phyloP scores from a whole-genome alignment of 805 yeast genomes.

The Scheffersomyces ergatensis region DNA sequence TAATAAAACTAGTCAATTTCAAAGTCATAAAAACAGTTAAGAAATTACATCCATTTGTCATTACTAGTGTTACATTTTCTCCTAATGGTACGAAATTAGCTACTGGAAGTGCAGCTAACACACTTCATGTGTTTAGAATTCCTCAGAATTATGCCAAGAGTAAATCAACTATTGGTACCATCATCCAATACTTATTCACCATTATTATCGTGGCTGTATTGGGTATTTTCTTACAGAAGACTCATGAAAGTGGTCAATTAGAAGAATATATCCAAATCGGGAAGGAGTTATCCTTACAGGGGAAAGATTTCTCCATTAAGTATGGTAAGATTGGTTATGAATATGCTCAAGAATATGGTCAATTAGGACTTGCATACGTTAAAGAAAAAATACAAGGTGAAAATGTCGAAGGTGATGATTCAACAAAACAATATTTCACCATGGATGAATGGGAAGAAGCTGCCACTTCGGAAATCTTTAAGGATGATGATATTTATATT shows the following conservation, averaged over 20 bases:
- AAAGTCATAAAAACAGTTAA: conserved; percentile 48
- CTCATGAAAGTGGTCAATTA: conserved; percentile 34
- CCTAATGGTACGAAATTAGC: conserved; percentile 67
- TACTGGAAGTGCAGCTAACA: conserved; percentile 73
- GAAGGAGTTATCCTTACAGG: conserved; percentile 9
- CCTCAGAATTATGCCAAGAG: conserved; percentile 50
- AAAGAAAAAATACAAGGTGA: conserved; percentile 26
- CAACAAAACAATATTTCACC: conserved; percentile 18
- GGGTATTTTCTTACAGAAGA: conserved; percentile 32
- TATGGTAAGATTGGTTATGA: conserved; percentile 22
- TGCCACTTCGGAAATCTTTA: not conserved
- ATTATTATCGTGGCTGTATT: conserved; percentile 27
- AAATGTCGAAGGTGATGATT: conserved; percentile 19
- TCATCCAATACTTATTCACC: conserved; percentile 33
- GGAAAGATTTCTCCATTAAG: conserved; percentile 19
- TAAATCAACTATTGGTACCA: conserved; percentile 32
- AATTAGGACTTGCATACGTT: conserved; percentile 18
- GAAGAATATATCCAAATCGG: conserved; percentile 22
- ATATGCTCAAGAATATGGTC: conserved; percentile 17
- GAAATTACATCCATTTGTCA: conserved; percentile 74
- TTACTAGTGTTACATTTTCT: conserved; percentile 69
- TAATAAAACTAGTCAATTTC: conserved; percentile 54
- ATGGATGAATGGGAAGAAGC: conserved; percentile 18
- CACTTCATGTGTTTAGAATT: conserved; percentile 59
- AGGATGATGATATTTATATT: not conserved